A percentile compares a stretch with the other conserved stretches of the same genome.
phyloP scores from a whole-genome alignment of 75 land plant species.

The Cupressus sempervirens region DNA sequence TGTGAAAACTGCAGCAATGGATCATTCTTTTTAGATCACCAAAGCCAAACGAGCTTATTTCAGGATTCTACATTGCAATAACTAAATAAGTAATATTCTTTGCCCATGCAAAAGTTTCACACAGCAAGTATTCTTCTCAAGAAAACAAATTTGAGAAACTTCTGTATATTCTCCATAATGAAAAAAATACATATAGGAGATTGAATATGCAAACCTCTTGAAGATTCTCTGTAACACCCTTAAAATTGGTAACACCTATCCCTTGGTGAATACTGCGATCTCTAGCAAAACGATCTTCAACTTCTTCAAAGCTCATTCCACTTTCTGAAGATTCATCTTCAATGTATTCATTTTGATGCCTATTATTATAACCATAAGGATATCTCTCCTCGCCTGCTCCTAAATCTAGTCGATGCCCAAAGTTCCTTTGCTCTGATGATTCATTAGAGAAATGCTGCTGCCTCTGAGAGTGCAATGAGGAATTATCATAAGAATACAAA shows the following conservation, averaged over 20 bases:
- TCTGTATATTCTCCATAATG: neutral
- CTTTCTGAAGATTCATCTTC: conserved; percentile 49
- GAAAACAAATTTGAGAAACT: neutral
- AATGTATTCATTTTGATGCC: conserved; percentile 12
- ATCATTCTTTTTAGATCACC: neutral
- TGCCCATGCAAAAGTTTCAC: neutral
- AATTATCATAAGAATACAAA: conserved; percentile 28
- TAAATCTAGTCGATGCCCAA: conserved; percentile 4
- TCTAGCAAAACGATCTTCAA: neutral
- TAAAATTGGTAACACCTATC: neutral
- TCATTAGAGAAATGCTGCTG: neutral
- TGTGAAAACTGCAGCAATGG: neutral
- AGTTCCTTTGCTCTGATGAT: neutral
- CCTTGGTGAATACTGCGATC: neutral
- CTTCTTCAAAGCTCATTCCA: conserved; percentile 22
- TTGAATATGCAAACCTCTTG: neutral
- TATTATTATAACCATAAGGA: neutral
- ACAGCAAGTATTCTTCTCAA: neutral
- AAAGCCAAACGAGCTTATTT: neutral
- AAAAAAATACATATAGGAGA: neutral
- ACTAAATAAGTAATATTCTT: neutral
- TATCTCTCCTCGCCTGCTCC: conserved; percentile 12
- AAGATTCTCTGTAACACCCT: neutral
- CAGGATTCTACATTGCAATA: neutral
- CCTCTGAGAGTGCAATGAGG: conserved; percentile 29